Conservation (phyloP, 371 early-diverging fungal species). For the Mortierella sp. region DNA sequence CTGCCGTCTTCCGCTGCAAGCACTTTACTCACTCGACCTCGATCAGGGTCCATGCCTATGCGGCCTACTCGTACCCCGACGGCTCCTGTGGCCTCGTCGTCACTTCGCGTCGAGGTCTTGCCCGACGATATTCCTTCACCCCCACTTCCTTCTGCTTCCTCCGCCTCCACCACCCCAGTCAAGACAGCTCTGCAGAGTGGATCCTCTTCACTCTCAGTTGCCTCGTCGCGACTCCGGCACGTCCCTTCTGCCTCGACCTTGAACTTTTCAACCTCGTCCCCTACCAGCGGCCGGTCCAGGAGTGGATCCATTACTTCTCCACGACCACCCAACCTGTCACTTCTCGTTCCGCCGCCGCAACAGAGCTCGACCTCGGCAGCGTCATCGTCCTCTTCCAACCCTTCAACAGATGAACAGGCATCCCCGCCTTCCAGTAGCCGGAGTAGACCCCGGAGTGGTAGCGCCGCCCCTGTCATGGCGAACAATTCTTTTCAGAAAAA, state of each 20-base stretch:
- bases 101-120: slow-evolving; percentile 35
- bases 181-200: slow-evolving; percentile 15
- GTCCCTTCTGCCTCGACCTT: slow-evolving; percentile 37
- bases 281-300: slow-evolving; percentile 38
- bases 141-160: slow-evolving; percentile 8
- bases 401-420: neutral
- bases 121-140: slow-evolving; percentile 24
- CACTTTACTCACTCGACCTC: slow-evolving; percentile 31
- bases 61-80: slow-evolving; percentile 14
- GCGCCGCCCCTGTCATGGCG: slow-evolving; percentile 27
- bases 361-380: slow-evolving; percentile 14
- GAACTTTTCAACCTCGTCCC: slow-evolving; percentile 15
- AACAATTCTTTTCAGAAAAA: slow-evolving; percentile 14
- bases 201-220: slow-evolving; percentile 19
- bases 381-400: slow-evolving; percentile 10
- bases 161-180: slow-evolving; percentile 8
- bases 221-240: slow-evolving; percentile 40
- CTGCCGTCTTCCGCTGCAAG: slow-evolving; percentile 7
- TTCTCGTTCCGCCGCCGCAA: slow-evolving; percentile 28
- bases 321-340: slow-evolving; percentile 39
- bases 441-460: slow-evolving; percentile 44
- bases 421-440: neutral
- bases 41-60: slow-evolving; percentile 48
- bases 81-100: slow-evolving; percentile 33
- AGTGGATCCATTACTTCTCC: slow-evolving; percentile 51